Conservation (phyloP, 2,329 filamentous ascomycete species). For the Diaporthe sp. region DNA sequence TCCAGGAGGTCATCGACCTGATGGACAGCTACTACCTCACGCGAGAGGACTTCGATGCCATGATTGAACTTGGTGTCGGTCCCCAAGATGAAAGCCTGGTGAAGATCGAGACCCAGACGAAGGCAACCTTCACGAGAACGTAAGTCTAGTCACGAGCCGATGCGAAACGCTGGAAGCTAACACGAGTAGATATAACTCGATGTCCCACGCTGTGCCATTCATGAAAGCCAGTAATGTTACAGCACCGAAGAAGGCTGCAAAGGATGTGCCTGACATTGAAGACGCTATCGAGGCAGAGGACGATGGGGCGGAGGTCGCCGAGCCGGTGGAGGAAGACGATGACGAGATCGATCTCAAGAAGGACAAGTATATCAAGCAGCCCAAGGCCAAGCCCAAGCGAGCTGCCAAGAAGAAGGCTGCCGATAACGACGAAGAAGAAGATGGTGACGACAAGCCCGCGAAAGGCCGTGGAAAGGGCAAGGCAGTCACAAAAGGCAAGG, state of each 20-base stretch:
- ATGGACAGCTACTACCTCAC: slow-evolving; percentile 99
- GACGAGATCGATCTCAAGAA: slow-evolving; percentile 89
- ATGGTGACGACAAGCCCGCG: slow-evolving; percentile 67
- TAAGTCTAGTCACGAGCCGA: slow-evolving; percentile 65
- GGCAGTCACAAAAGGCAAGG: slow-evolving; percentile 61
- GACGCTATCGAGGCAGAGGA: slow-evolving; percentile 96
- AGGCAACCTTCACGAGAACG: slow-evolving; percentile 89
- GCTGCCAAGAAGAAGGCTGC: slow-evolving; percentile 59
- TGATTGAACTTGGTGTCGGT: slow-evolving; percentile 91
- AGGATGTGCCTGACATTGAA: slow-evolving; percentile 91
- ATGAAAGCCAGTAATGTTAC: slow-evolving; percentile 90
- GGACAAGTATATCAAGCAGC: slow-evolving; percentile 95
- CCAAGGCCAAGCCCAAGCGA: slow-evolving; percentile 76
- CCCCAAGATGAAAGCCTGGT: slow-evolving; percentile 82
- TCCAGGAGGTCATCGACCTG: slow-evolving; percentile 87
- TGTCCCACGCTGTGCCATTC: slow-evolving; percentile 91
- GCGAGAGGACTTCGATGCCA: slow-evolving; percentile 92
- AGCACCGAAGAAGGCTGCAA: slow-evolving; percentile 78
- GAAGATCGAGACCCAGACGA: slow-evolving; percentile 87
- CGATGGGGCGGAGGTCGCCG: slow-evolving; percentile 77
- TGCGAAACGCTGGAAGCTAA: slow-evolving; percentile 41
- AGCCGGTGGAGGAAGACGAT: slow-evolving; percentile 76
- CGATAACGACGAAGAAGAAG: slow-evolving; percentile 64
- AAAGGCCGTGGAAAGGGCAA: slow-evolving; percentile 62
- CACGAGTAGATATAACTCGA: slow-evolving; percentile 80